Evolutionary conservation across 768 basidiomycete species (phyloP), one percentile per base, ranked within the genome.

Genomic region (Phlebiopsis flavidoalba): DNA sequence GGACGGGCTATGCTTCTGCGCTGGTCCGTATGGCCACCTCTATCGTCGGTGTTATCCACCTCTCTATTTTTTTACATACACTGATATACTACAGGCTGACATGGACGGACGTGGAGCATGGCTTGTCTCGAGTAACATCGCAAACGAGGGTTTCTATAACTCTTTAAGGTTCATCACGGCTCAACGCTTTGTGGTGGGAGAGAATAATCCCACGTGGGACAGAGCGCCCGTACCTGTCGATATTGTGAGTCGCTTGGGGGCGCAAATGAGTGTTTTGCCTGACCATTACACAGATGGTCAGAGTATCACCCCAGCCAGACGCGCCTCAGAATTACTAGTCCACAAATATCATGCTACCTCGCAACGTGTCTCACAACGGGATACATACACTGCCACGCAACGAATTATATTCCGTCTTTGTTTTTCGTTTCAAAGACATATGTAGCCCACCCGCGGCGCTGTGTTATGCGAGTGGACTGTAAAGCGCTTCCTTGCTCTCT

Each of bases 1-100:
- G 63, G 64, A 1, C 56, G 21, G 66, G 66, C 11, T 67, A 64
- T 31, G 66, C 33, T 8, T 59, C 66, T 14, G 60, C 64, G 0
- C 60, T 67, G 1, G 62, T 64, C 8, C 52, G 36, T 3, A 24
- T 57, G 1, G 59, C 60, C 6, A 59, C 57, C 4, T 45, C 35
- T 10, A 40, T 61, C 43, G 64, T 64, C 14, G 40, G 57, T 40
- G 10, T 8, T 31, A n/a, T 12, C 10, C 5, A 6, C 52, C 52
- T 14, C 31, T 11, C 4, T 1, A 15, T 21, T 31, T 11, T 31
- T 11, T 19, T 6, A 11, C 31, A 15, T 15, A 53, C 35, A 3
- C 17, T 43, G 12, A 31, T 52, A 4, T 6, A 10, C 8, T 47
- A 12, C 22, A 69, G 66, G 61, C 60, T 5, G 67, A 69, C 36